A percentile compares a stretch with the other conserved stretches of the same genome.
Conservation (phyloP, 495 filamentous ascomycete genomes). For the Daldinia bambusicola region DNA sequence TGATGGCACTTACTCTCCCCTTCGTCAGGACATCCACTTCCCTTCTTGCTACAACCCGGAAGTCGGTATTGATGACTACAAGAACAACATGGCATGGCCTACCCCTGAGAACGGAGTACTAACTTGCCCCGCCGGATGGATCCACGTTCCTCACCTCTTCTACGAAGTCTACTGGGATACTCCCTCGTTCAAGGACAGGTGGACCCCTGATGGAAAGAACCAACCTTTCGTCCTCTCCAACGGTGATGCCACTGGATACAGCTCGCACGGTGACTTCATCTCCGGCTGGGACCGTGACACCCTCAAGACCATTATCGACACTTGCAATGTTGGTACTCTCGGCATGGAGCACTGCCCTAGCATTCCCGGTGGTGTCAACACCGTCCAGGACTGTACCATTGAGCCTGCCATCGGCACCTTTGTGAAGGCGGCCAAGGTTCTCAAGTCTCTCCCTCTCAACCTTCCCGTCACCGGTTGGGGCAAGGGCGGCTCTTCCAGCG, state of each 20-base stretch:
- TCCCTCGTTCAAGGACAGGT: constrained; percentile 62
- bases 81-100: constrained; percentile 63
- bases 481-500: constrained; percentile 47
- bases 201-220: constrained; percentile 64
- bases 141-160: constrained; percentile 69
- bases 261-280: constrained; percentile 76
- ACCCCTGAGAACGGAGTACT: constrained; percentile 62
- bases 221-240: constrained; percentile 74
- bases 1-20: constrained; percentile 63
- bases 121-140: constrained; percentile 70
- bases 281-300: constrained; percentile 73
- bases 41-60: constrained; percentile 68
- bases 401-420: constrained; percentile 52
- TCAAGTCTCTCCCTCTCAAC: constrained; percentile 67
- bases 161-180: constrained; percentile 75
- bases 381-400: constrained; percentile 60
- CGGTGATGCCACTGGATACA: constrained; percentile 67
- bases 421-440: constrained; percentile 41
- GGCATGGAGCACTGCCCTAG: constrained; percentile 67
- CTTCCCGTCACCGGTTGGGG: constrained; percentile 60
- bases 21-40: constrained; percentile 67
- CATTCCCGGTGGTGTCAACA: constrained; percentile 55
- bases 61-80: constrained; percentile 63
- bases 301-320: constrained; percentile 70
- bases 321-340: constrained; percentile 64